Evolutionary conservation across 805 yeast genomes (phyloP).

Genomic region (Blastobotrys attinorum): DNA sequence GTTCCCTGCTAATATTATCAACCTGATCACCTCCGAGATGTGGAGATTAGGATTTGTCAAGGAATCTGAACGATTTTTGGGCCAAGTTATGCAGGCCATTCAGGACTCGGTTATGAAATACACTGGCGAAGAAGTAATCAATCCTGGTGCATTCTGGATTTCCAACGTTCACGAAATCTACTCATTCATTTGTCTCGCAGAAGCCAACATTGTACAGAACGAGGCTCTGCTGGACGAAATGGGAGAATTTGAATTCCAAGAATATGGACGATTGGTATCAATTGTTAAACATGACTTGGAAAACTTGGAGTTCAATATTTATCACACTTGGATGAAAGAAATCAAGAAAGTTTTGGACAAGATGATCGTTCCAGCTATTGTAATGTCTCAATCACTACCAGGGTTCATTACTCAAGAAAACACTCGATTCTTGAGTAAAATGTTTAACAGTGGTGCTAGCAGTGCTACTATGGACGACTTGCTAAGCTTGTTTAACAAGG

Average conservation of each 20-base stretch:
- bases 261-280: conserved; percentile 79
- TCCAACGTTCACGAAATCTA: conserved; percentile 92
- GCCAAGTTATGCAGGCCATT: conserved; percentile 78
- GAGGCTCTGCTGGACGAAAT: conserved; percentile 72
- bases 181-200: conserved; percentile 92
- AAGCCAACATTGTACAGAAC: conserved; percentile 79
- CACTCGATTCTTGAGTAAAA: conserved; percentile 73
- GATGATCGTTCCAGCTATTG: conserved; percentile 92
- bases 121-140: conserved; percentile 78
- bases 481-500: conserved; percentile 77
- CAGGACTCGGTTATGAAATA: conserved; percentile 74
- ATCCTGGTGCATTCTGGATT: conserved; percentile 95
- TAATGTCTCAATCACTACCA: conserved; percentile 88
- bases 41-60: conserved; percentile 94
- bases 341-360: conserved; percentile 84
- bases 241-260: conserved; percentile 84
- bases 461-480: conserved; percentile 93
- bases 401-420: conserved; percentile 88
- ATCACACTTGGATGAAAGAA: conserved; percentile 95
- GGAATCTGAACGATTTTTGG: conserved; percentile 85
- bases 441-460: conserved; percentile 55
- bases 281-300: conserved; percentile 93
- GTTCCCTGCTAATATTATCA: conserved; percentile 92
- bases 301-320: conserved; percentile 84
- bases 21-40: conserved; percentile 90